Evolutionary conservation across 108 stramenopile genomes (phyloP), one percentile per base, ranked within the genome.

Genomic region (Nannochloropsis oceanica): DNA sequence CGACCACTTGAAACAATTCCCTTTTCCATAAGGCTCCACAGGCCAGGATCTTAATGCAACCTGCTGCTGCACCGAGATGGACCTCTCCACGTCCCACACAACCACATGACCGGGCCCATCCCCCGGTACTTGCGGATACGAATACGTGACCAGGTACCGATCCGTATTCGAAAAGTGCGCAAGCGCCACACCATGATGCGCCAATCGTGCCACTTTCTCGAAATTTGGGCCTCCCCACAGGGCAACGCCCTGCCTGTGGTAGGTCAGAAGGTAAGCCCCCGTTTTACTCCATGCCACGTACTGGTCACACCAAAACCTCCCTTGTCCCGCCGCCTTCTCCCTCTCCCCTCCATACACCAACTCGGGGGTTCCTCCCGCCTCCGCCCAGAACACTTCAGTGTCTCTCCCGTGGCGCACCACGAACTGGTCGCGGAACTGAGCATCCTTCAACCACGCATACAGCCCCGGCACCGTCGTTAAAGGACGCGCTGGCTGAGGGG

Each of bases 271-370:
- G 87, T 96, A 97, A 44, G 91, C 92, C 44, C 97, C 97, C 84
- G 95, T 92, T 43, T 96, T 96, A 81, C 92, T 92, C 97, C 97
- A 98, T 86, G 95, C 93, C 46, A 94, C 93, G 85, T 96, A 96
- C 80, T 93, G 94, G 84, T 96, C 95, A 89, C 97, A 98, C 95
- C 95, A 96, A 79, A 91, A 81, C 73, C 80, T 82, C 79, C 88
- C 88, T 79, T 59, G 86, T 27, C 42, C 94, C 93, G 22, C 95
- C 96, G 9, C 93, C 92, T 96, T 96, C 85, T 98, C 97, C n/a
- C 97, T 92, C 79, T 92, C 90, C 18, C 97, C 97, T 85, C 95
- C 96, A 84, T 98, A 98, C 84, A 96, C 95, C 44, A 95, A 88
- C 34, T 93, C 86, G 11, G 97, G 95, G 79, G 91, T 92, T 79